Evolutionary conservation across 129 eudicot species (phyloP), one percentile per base, ranked within the genome.

Genomic region (Lonicera japonica): DNA sequence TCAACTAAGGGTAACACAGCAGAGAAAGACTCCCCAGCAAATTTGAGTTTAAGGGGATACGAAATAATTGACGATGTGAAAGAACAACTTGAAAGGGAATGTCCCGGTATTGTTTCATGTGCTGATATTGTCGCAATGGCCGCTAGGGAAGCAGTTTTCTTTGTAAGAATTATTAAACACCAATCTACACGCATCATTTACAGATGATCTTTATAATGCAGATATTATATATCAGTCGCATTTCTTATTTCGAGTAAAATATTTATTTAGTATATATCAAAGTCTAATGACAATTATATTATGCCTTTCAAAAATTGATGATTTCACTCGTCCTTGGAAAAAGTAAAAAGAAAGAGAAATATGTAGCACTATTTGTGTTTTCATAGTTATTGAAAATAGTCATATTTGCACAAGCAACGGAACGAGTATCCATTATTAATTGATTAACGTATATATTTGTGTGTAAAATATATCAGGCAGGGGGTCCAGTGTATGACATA

Each of bases 121-220:
- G 96, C 99, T 43, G 99, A 94, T 73, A 83, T 94, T n/a, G 25
- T 94, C 34, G 89, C 99, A 24, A 82, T 94, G 95, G 99, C 96
- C 57, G 95, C 99, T 0, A 88, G 95, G 25, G 95, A 88, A 58
- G 95, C 95, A 15, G 92, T 94, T 59, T 78, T 94, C 94, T 83
- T 88, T 67, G 99, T 94, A 85, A 78, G 77, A 22, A 39, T 20
- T n/a, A n/a, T n/a, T 50, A 8, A 50, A 50, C 1, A n/a, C 16
- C 16, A 5, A n/a, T 14, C 55, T 8, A n/a, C 19, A n/a, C 21
- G 55, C 8, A 50, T 50, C 21, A 14, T 50, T 50, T n/a, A n/a
- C n/a, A n/a, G n/a, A n/a, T n/a, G n/a, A n/a, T n/a, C n/a, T n/a
- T n/a, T n/a, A n/a, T n/a, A n/a, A n/a, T n/a, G n/a, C n/a, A n/a